phyloP scores from a whole-genome alignment of 768 basidiomycete species.

The Crassisporium funariophilum region DNA sequence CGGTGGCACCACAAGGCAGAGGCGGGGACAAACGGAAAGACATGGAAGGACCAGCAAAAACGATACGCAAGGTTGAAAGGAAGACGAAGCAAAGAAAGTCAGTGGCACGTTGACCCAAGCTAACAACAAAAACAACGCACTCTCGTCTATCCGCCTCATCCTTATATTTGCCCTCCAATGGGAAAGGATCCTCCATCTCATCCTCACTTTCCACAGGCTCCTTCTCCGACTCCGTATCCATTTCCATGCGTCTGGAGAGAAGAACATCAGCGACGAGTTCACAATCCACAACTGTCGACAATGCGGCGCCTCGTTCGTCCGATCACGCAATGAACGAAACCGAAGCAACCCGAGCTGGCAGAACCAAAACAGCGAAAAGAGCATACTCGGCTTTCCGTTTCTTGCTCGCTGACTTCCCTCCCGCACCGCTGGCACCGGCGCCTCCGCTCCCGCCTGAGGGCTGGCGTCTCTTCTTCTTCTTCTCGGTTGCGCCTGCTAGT shows the following conservation, averaged over 20 bases:
- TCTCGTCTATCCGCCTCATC: constrained; percentile 80
- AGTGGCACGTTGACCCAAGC: background rate
- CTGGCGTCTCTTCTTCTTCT: constrained; percentile 62
- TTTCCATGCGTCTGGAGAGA: constrained; percentile 37
- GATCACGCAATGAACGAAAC: constrained; percentile 10
- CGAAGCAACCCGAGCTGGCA: constrained; percentile 12
- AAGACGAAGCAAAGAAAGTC: constrained; percentile 1
- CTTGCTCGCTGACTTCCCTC: constrained; percentile 35
- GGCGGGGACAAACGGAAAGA: too few species aligned
- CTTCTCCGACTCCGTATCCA: constrained; percentile 52
- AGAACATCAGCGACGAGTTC: constrained; percentile 11
- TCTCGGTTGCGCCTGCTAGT: constrained; percentile 72
- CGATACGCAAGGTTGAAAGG: background rate
- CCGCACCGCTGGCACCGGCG: constrained; percentile 9
- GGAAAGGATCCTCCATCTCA: constrained; percentile 64
- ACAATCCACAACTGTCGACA: background rate
- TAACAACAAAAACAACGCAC: constrained; percentile 49
- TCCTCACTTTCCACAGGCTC: constrained; percentile 65
- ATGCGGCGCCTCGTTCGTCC: too few species aligned
- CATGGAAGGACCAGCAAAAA: background rate
- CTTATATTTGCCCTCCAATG: constrained; percentile 88
- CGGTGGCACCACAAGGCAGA: too few species aligned
- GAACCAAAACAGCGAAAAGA: constrained; percentile 15
- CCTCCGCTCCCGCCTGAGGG: constrained; percentile 31
- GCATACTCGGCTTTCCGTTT: constrained; percentile 77